Percentiles rank a stretch among this genome's conserved stretches.
Conservation (phyloP, 768 basidiomycete genomes). For the Exidia glandulosa region DNA sequence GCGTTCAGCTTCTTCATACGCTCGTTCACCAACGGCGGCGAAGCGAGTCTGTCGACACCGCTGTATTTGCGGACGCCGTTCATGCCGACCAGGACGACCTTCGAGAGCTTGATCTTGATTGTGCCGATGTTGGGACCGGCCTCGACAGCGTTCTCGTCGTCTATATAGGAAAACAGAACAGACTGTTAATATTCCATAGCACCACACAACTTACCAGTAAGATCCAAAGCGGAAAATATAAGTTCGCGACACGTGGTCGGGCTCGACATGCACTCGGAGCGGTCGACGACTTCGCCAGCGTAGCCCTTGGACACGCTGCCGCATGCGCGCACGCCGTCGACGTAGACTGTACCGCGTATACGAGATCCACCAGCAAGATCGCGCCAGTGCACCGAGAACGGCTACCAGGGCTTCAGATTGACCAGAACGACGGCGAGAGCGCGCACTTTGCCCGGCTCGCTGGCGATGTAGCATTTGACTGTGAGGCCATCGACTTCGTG, state of each 20-base stretch:
- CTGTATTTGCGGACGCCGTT: not conserved
- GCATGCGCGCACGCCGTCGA: not conserved
- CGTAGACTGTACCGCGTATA: not conserved
- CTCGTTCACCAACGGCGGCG: not conserved
- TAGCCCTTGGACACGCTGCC: not conserved
- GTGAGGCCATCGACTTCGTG: not conserved
- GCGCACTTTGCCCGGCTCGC: not conserved
- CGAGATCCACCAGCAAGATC: not conserved
- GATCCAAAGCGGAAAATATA: not conserved
- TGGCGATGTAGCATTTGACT: not conserved
- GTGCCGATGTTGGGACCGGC: not conserved
- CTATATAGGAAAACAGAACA: not conserved
- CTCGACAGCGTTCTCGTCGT: not conserved
- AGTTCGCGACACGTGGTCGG: not conserved
- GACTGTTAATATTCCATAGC: not conserved
- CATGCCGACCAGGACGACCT: not conserved
- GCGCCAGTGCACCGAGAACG: not conserved
- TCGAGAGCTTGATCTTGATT: not conserved
- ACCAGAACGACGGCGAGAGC: not conserved
- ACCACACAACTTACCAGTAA: not conserved
- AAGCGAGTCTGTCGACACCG: not conserved
- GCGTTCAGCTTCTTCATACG: not conserved
- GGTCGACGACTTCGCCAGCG: not conserved
- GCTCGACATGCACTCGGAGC: not conserved
- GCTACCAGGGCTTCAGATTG: not conserved